Percentiles rank a stretch among this genome's conserved stretches.
phyloP scores from a whole-genome alignment of 805 yeast genomes.

The Cyberlindnera euphorbiiphila region DNA sequence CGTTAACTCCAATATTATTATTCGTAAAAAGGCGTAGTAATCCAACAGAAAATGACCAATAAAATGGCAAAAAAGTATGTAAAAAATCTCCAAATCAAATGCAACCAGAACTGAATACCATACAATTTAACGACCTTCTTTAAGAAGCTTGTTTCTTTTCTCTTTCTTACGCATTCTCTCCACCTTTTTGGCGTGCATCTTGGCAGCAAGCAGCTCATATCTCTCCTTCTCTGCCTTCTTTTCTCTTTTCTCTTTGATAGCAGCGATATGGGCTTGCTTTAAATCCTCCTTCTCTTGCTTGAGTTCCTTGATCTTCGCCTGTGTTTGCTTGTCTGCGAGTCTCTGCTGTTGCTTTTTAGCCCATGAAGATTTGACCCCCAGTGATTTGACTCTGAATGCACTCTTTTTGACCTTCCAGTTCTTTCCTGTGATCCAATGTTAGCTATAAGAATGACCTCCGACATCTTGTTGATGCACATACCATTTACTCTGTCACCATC shows the following conservation, averaged over 20 bases:
- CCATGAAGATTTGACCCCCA: slow-evolving; percentile 62
- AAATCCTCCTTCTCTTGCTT: slow-evolving; percentile 73
- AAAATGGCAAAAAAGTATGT: background rate
- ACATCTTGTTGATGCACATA: background rate
- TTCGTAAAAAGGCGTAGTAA: no score
- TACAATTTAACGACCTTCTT: slow-evolving; percentile 59
- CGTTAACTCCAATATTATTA: no score
- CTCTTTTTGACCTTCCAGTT: slow-evolving; percentile 67
- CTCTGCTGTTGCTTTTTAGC: slow-evolving; percentile 63
- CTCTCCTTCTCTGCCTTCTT: slow-evolving; percentile 87
- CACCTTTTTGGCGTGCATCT: slow-evolving; percentile 88
- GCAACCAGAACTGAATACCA: slow-evolving; percentile 5
- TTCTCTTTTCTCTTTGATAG: slow-evolving; percentile 68
- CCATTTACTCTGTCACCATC: slow-evolving; percentile 28
- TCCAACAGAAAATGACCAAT: slow-evolving; percentile 3
- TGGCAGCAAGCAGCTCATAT: slow-evolving; percentile 72
- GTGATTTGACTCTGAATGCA: slow-evolving; percentile 55
- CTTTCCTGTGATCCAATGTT: slow-evolving; percentile 42
- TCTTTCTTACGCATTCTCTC: slow-evolving; percentile 88
- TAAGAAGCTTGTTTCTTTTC: slow-evolving; percentile 89
- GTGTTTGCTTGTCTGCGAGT: slow-evolving; percentile 60
- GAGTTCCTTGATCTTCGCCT: slow-evolving; percentile 64
- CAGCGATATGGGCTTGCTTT: slow-evolving; percentile 49
- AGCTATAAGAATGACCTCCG: background rate
- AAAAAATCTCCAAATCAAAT: slow-evolving; percentile 1